Evolutionary conservation across 139 green algal genomes (phyloP).

Genomic region (Chlorella vulgaris): DNA sequence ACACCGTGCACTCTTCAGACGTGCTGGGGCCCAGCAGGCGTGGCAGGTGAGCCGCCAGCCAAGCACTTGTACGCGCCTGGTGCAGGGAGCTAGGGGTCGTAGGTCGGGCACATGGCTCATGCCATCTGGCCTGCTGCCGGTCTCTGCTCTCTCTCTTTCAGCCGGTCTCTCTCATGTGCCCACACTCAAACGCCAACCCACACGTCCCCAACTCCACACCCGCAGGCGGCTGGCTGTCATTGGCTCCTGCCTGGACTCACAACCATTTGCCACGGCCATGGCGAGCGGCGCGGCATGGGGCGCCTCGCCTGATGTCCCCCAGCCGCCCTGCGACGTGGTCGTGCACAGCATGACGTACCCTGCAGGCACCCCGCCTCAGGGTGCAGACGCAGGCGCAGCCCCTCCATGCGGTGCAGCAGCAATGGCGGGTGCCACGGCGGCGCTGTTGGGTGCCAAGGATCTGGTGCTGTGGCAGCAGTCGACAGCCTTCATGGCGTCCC

Average conservation of each 20-base stretch:
- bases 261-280: neutral
- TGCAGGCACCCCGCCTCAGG: neutral
- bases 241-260: constrained; percentile 17
- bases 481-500: neutral
- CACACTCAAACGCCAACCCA: neutral
- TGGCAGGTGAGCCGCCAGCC: neutral
- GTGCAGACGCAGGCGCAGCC: too few species aligned
- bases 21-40: constrained; percentile 12
- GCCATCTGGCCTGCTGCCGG: too few species aligned
- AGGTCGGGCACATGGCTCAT: too few species aligned
- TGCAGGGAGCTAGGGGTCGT: too few species aligned
- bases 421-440: constrained; percentile 22
- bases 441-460: constrained; percentile 5
- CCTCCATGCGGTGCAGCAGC: neutral
- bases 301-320: neutral
- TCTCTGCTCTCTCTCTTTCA: neutral
- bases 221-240: constrained; percentile 8
- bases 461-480: constrained; percentile 44
- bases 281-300: neutral
- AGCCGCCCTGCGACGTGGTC: constrained; percentile 13
- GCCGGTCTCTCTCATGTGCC: neutral
- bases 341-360: constrained; percentile 33
- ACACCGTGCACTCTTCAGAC: neutral
- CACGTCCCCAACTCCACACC: neutral
- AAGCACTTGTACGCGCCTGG: too few species aligned